A percentile compares a stretch with the other conserved stretches of the same genome.
These are phyloP conservation scores for Pulveroboletus sp. DNA, from an alignment of 768 basidiomycete genomes.

Conservation along the genomic window DNA sequence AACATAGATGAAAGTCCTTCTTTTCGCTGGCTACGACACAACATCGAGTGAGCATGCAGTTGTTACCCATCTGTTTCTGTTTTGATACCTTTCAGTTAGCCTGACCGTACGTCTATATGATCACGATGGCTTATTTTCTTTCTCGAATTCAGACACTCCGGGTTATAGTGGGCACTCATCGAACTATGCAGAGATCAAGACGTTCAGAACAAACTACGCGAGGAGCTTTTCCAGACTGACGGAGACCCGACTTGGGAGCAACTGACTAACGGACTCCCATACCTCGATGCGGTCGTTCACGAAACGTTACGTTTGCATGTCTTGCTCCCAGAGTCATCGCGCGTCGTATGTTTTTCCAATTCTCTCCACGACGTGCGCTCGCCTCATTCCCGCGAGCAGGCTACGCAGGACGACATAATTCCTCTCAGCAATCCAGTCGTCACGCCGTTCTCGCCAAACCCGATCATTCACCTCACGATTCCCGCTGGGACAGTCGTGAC, in stretches of 20 bases:
- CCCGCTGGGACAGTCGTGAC: conserved; percentile 46
- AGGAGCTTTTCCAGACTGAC: conserved; percentile 42
- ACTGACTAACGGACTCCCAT: conserved; percentile 45
- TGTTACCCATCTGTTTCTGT: too few species aligned
- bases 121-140: conserved; percentile 6
- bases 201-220: conserved; percentile 45
- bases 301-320: conserved; percentile 45
- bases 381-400: conserved; percentile 30
- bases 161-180: conserved; percentile 51
- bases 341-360: conserved; percentile 5
- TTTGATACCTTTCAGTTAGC: not conserved
- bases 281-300: conserved; percentile 49
- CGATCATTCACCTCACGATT: conserved; percentile 38
- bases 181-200: conserved; percentile 46
- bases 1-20: conserved; percentile 14
- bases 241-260: conserved; percentile 55
- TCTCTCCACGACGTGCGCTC: not conserved
- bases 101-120: not conserved
- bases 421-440: conserved; percentile 48
- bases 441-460: conserved; percentile 34
- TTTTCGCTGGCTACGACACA: conserved; percentile 23
- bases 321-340: conserved; percentile 27
- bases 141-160: not conserved
- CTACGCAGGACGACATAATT: conserved; percentile 51
- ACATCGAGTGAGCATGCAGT: conserved; percentile 17